Conservation (phyloP, 78 protist species). For the Cyanophora paradoxa region DNA sequence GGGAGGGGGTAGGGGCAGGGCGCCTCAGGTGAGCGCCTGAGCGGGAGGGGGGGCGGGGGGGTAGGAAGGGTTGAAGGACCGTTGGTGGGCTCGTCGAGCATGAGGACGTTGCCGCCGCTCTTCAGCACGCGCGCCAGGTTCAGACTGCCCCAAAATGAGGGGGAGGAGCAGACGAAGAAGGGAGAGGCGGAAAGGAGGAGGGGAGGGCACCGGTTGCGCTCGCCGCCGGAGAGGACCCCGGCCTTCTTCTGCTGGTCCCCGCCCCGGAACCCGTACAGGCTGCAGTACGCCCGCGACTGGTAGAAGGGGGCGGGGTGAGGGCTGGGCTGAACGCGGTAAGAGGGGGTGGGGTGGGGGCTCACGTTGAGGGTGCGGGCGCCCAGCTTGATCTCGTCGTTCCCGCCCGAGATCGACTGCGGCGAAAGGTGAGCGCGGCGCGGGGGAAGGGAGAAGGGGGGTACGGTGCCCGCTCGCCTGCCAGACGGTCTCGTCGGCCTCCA, state of each 20-base stretch:
- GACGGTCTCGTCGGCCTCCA: not conserved
- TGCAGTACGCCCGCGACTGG: constrained; percentile 10
- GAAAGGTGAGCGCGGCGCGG: too few relatives aligned
- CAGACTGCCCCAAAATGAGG: not conserved
- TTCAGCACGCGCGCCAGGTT: not conserved
- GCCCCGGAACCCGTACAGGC: constrained; percentile 19
- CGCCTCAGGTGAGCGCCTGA: too few relatives aligned
- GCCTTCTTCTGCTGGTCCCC: constrained; percentile 15
- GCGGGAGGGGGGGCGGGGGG: too few relatives aligned
- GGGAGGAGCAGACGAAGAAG: not conserved
- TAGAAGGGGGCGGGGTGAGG: too few relatives aligned
- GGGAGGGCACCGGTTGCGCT: constrained; percentile 28
- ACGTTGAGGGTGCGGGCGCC: not conserved
- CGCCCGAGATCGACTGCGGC: not conserved
- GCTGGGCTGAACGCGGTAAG: too few relatives aligned
- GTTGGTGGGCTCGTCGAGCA: constrained; percentile 43
- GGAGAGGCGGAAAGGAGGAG: not conserved
- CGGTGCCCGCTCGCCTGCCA: not conserved
- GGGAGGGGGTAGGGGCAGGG: too few relatives aligned
- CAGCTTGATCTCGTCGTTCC: not conserved
- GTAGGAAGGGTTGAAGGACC: too few relatives aligned
- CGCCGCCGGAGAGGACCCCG: constrained; percentile 33
- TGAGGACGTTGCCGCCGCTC: not conserved
- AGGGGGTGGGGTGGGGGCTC: too few relatives aligned
- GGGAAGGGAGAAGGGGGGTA: too few relatives aligned